Evolutionary conservation across 257 asterid species (phyloP), one percentile per base, ranked within the genome.

Genomic region (Penstemon newberryi): DNA sequence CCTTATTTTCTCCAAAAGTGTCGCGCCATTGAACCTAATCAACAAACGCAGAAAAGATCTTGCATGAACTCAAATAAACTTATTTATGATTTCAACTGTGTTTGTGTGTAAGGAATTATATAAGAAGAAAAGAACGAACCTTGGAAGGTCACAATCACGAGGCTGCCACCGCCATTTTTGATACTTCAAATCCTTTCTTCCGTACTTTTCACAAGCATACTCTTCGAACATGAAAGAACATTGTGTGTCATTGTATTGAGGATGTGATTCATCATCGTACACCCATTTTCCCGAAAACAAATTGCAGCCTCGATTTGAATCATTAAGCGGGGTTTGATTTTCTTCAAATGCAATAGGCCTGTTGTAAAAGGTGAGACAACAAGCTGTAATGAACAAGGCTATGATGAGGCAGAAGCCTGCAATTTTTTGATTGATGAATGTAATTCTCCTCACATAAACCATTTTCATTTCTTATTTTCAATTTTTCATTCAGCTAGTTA

Each of bases 101-200:
- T 25, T 25, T 25, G 2, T 25, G 33, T 36, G 5, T 47, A 4
- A 64, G 19, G 6, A 19, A 8, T 37, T 4, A 51, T 37, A 4
- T 12, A 44, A 8, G 38, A 7, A 46, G n/a, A 7, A 56, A 5
- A 5, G 25, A 1, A 41, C 33, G 44, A 49, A 83, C 87, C 75
- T 80, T 55, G 85, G 85, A 61, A 83, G 71, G 52, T 80, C 71
- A 59, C 85, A 83, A 1, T 77, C 8, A 61, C 73, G 57, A 56
- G 87, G 87, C 55, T 83, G 85, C 87, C 87, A 80, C 12, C 80
- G 81, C 87, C 87, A 83, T 2, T 66, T 19, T 40, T 77, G 83
- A 71, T 62, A 80, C 13, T 75, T 61, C 65, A 73, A 60, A 43
- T 83, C 84, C 38, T 61, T 62, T 57, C 84, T 61, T 6, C 83